These are phyloP conservation scores for Pestalotiopsis sp. DNA, from an alignment of 2,329 filamentous ascomycete genomes.

Conservation along the genomic window DNA sequence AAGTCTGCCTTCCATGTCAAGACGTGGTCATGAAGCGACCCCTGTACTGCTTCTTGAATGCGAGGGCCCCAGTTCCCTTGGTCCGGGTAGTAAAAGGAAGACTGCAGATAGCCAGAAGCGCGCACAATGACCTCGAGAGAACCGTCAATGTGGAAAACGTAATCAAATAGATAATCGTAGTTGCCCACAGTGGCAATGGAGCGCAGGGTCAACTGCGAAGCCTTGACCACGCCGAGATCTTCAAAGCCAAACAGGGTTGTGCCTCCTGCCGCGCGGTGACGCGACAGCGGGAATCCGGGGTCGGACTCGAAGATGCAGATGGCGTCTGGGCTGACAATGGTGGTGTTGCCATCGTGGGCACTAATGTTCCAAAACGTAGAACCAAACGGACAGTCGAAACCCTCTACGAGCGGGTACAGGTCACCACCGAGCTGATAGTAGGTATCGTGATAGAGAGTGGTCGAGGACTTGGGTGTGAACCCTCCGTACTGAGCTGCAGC, in stretches of 20 bases:
- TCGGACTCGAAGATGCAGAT: constrained; percentile 44
- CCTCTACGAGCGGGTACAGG: constrained; percentile 40
- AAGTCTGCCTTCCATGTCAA: constrained; percentile 33
- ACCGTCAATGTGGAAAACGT: constrained; percentile 34
- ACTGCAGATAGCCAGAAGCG: constrained; percentile 41
- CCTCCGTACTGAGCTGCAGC: constrained; percentile 56
- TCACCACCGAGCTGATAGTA: constrained; percentile 39
- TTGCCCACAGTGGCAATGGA: constrained; percentile 45
- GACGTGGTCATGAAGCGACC: constrained; percentile 31
- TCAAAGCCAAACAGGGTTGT: constrained; percentile 25
- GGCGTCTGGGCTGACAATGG: constrained; percentile 32
- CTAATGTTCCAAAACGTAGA: constrained; percentile 39
- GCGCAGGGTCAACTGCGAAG: constrained; percentile 33
- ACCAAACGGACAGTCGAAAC: constrained; percentile 44
- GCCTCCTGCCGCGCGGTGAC: constrained; percentile 27
- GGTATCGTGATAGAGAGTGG: constrained; percentile 46
- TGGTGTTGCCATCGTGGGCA: constrained; percentile 33
- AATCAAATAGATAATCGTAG: constrained; percentile 43
- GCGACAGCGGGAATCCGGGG: constrained; percentile 37
- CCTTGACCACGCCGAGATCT: constrained; percentile 9
- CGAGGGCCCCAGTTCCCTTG: constrained; percentile 10
- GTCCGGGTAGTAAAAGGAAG: constrained; percentile 20
- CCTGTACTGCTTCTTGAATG: constrained; percentile 24
- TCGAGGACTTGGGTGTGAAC: constrained; percentile 44
- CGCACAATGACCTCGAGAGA: constrained; percentile 40